Evolutionary conservation across 2,329 filamentous ascomycete genomes (phyloP).

Genomic region (Claviceps arundinis): DNA sequence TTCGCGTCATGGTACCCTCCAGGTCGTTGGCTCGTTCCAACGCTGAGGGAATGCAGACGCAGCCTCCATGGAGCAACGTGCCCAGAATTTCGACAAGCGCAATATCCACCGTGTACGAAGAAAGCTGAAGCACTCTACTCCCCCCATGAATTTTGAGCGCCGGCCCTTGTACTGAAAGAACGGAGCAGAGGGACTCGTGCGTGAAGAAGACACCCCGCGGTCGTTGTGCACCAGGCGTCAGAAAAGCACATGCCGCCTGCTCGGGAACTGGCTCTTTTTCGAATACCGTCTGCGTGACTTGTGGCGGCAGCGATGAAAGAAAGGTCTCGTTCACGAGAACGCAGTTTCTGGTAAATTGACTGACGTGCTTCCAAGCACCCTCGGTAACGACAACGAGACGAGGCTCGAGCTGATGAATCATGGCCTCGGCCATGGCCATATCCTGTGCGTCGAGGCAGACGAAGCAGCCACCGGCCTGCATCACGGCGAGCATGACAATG

Average conservation of each 20-base stretch:
- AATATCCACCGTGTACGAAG: conserved; percentile 39
- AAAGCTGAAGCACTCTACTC: conserved; percentile 44
- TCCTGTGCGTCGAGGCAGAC: conserved; percentile 36
- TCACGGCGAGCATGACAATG: conserved; percentile 53
- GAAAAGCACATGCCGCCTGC: conserved; percentile 46
- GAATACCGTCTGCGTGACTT: conserved; percentile 12
- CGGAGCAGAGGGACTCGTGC: conserved; percentile 43
- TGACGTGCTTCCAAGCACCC: conserved; percentile 24
- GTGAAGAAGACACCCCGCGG: conserved; percentile 50
- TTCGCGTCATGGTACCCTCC: conserved; percentile 32
- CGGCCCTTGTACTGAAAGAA: conserved; percentile 35
- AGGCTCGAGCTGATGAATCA: conserved; percentile 30
- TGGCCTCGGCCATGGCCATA: conserved; percentile 25
- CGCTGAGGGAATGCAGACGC: conserved; percentile 43
- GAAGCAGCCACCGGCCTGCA: conserved; percentile 44
- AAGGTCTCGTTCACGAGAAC: conserved; percentile 29
- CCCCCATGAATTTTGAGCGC: conserved; percentile 33
- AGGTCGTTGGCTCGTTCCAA: conserved; percentile 37
- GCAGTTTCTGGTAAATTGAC: conserved; percentile 25
- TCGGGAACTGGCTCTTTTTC: conserved; percentile 24
- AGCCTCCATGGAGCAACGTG: conserved; percentile 41
- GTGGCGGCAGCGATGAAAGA: conserved; percentile 22
- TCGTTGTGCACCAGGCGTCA: conserved; percentile 35
- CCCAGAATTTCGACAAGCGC: conserved; percentile 38
- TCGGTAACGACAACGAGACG: conserved; percentile 32